Conservation (phyloP, 768 basidiomycete species). For the Tylopilus subfusipes region DNA sequence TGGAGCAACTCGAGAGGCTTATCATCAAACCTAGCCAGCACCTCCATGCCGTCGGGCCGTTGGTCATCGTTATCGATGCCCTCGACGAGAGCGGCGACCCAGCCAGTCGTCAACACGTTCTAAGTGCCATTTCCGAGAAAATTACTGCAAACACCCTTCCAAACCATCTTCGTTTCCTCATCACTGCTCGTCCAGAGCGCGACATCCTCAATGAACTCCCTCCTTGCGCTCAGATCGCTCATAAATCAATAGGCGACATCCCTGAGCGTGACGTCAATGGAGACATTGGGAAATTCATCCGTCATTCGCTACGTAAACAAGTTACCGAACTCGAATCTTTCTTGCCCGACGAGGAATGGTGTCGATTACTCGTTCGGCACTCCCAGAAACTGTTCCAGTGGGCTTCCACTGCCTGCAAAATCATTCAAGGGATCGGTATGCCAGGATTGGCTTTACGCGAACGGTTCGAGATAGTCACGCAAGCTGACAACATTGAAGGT, state of each 20-base stretch:
- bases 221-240: constrained; percentile 3
- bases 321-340: background rate
- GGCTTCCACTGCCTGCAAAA: constrained; percentile 4
- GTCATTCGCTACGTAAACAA: background rate
- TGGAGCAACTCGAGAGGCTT: constrained; percentile 18
- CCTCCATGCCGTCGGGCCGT: constrained; percentile 18
- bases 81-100: constrained; percentile 20
- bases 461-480: background rate
- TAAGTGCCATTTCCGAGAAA: constrained; percentile 7
- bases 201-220: constrained; percentile 10
- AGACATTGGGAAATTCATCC: background rate
- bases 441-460: background rate
- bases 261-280: background rate
- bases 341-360: background rate
- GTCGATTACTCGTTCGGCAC: too few relatives aligned
- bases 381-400: constrained; percentile 20
- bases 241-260: constrained; percentile 12
- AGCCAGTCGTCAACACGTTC: constrained; percentile 7
- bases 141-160: background rate
- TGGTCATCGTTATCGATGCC: constrained; percentile 30
- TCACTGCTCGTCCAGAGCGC: constrained; percentile 11
- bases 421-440: constrained; percentile 5
- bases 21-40: constrained; percentile 18
- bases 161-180: constrained; percentile 3
- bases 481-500: too few relatives aligned